Evolutionary conservation across 129 eudicot species (phyloP), one percentile per base, ranked within the genome.

Genomic region (Flaveria brownii): DNA sequence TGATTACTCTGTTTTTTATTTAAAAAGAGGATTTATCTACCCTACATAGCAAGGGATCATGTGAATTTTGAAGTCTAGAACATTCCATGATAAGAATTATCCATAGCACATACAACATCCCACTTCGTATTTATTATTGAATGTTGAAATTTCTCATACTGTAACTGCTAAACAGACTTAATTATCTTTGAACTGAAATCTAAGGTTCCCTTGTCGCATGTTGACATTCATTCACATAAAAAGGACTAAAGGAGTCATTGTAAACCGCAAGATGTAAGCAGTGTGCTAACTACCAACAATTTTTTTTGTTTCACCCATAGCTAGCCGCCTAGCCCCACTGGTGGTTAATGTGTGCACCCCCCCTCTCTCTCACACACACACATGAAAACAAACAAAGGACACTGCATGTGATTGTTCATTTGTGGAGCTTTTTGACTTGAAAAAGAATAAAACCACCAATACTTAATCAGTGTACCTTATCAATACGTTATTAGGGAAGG

Each of bases 11-110:
- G 67, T 55, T 55, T 36, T 51, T 72, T 52, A 41, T 17, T 54
- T 20, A 2, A n/a, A 55, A 72, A 52, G 26, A 28, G 45, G 76
- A 30, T 54, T 30, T 55, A 30, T 52, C 28, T 52, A 54, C 42
- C 65, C 10, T 26, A 9, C 25, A 25, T 47, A 30, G 60, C 14
- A 70, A 49, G 60, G 61, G 74, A 59, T 13, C 59, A 6, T 51
- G 30, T 51, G 47, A 28, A 28, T 26, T 61, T 7, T 28, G 45
- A 71, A 50, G 28, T 51, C 47, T 51, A 71, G 63, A 17, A 61
- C 14, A 43, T 60, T 56, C 43, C 28, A 59, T 11, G 70, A 57
- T 74, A 56, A 74, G 55, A n/a, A 23, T 13, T 57, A 55, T 42
- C 54, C 45, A 10, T 43, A 28, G 6, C 59, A 69, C 20, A 22